Evolutionary conservation across 148 eudicot species (phyloP).

Genomic region (Cornus kousa): DNA sequence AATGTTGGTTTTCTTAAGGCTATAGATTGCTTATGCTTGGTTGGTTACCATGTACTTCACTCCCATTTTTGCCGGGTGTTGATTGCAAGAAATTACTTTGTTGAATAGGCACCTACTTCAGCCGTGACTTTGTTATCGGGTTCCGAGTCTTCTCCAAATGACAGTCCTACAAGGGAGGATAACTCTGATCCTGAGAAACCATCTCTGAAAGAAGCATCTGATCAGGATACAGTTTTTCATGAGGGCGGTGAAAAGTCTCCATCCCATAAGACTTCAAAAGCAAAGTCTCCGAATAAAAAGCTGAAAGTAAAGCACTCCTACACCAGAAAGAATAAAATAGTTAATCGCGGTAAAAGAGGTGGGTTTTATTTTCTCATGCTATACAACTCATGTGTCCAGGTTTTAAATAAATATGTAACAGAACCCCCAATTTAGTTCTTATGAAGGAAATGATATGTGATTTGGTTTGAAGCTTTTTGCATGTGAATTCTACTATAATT

Average conservation of each 20-base stretch:
- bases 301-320: conserved; percentile 32
- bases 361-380: background rate
- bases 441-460: too few species aligned
- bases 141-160: conserved; percentile 49
- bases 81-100: background rate
- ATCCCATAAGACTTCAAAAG: conserved; percentile 21
- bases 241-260: conserved; percentile 17
- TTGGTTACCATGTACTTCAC: background rate
- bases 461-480: background rate
- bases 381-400: background rate
- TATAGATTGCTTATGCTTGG: background rate
- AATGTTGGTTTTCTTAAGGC: too few species aligned
- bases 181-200: background rate
- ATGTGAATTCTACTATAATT: background rate
- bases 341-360: conserved; percentile 30
- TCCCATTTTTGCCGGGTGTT: conserved; percentile 1
- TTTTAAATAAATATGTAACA: background rate
- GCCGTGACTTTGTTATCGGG: conserved; percentile 54
- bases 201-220: background rate
- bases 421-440: background rate
- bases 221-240: conserved; percentile 22
- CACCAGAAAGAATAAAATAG: conserved; percentile 45
- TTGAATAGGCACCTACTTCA: conserved; percentile 60
- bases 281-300: conserved; percentile 29
- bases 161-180: conserved; percentile 25